These are phyloP conservation scores for Lentinula guzmanii DNA, from an alignment of 768 basidiomycete species.

Conservation along the genomic window DNA sequence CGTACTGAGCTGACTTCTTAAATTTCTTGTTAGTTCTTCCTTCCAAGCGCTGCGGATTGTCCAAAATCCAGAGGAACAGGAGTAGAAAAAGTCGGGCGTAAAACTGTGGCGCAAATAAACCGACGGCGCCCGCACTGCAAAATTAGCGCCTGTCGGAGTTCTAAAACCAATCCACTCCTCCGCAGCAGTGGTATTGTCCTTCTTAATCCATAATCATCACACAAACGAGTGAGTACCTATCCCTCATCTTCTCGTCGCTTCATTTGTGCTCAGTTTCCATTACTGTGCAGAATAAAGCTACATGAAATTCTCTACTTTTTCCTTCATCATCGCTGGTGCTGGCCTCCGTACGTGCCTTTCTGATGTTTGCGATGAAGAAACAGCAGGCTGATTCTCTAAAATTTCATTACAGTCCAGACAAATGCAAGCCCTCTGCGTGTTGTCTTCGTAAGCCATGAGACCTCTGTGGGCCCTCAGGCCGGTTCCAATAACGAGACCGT, in stretches of 20 bases:
- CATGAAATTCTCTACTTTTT: background rate
- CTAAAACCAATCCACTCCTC: background rate
- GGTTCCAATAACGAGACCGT: background rate
- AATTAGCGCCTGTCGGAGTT: background rate
- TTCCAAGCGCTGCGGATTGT: too few relatives aligned
- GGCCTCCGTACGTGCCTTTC: constrained; percentile 1
- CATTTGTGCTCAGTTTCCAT: background rate
- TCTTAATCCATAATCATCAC: background rate
- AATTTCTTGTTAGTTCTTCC: too few relatives aligned
- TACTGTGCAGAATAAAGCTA: background rate
- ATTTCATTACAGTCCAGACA: background rate
- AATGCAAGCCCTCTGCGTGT: constrained; percentile 6
- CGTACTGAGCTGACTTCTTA: too few relatives aligned
- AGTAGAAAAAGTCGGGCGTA: too few relatives aligned
- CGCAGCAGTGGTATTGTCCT: background rate
- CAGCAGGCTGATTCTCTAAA: background rate
- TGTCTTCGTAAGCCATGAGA: background rate
- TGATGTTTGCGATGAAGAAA: background rate
- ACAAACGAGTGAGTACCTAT: background rate
- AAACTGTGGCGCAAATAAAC: background rate
- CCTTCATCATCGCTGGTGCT: constrained; percentile 1
- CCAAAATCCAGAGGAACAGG: too few relatives aligned
- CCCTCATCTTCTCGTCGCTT: background rate
- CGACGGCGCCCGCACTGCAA: background rate
- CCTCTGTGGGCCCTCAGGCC: background rate